Evolutionary conservation across 768 basidiomycete species (phyloP).

Genomic region (Lactarius tabidus): DNA sequence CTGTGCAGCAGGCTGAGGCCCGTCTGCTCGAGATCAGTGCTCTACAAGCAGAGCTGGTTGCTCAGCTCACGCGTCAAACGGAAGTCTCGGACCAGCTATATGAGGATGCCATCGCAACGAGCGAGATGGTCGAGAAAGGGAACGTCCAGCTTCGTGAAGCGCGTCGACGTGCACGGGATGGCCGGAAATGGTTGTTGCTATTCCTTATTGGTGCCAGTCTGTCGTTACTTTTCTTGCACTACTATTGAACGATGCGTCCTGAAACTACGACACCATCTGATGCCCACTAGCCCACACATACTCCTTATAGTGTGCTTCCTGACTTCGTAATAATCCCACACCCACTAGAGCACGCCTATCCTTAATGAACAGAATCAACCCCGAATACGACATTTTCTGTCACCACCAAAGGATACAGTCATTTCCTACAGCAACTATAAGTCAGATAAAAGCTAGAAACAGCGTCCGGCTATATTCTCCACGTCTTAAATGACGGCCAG

Average conservation of each 20-base stretch:
- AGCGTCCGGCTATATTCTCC: not conserved
- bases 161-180: slow-evolving; percentile 78
- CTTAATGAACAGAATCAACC: not conserved
- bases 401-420: not conserved
- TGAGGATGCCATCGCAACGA: slow-evolving; percentile 88
- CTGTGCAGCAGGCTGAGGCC: slow-evolving; percentile 89
- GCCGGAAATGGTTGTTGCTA: slow-evolving; percentile 82
- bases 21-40: slow-evolving; percentile 89
- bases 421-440: not conserved
- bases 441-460: not conserved
- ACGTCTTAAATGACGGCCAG: not conserved
- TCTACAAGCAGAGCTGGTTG: slow-evolving; percentile 87
- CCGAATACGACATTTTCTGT: not conserved
- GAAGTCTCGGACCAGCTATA: slow-evolving; percentile 92
- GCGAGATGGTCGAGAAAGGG: slow-evolving; percentile 82
- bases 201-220: slow-evolving; percentile 91
- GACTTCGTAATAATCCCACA: not conserved
- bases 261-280: not conserved
- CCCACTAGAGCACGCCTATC: not conserved
- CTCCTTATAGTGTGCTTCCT: not conserved
- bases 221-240: slow-evolving; percentile 89
- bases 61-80: slow-evolving; percentile 83
- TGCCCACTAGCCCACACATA: not conserved
- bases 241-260: slow-evolving; percentile 49
- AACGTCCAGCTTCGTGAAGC: slow-evolving; percentile 90